A percentile compares a stretch with the other conserved stretches of the same genome.
phyloP scores from a whole-genome alignment of 768 basidiomycete species.

The Dentipellis fragilis region DNA sequence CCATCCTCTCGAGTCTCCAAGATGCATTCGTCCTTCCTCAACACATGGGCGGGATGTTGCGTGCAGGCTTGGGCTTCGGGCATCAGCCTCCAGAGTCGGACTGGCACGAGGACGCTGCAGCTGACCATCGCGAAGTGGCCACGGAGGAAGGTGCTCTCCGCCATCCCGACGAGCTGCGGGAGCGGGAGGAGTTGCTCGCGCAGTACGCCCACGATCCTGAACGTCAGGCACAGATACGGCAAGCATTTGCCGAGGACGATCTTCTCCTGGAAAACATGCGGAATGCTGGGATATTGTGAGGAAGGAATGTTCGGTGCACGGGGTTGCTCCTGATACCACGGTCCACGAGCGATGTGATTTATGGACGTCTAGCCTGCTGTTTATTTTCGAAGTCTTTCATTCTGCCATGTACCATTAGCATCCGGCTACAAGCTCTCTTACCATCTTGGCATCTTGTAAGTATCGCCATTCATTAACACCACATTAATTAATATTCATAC shows the following conservation, averaged over 20 bases:
- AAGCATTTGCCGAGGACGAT: slow-evolving; percentile 43
- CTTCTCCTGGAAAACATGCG: slow-evolving; percentile 51
- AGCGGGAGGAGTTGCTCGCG: slow-evolving; percentile 31
- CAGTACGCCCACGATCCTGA: slow-evolving; percentile 32
- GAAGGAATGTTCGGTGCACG: too few species aligned
- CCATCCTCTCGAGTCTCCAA: neutral
- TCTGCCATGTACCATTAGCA: too few species aligned
- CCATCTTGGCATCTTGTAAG: too few species aligned
- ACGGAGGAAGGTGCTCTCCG: slow-evolving; percentile 14
- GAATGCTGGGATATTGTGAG: slow-evolving; percentile 52
- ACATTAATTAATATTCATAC: too few species aligned
- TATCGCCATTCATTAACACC: too few species aligned
- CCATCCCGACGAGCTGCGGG: slow-evolving; percentile 11
- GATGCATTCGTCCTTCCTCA: slow-evolving; percentile 19
- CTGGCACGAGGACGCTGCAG: neutral
- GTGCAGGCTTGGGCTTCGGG: neutral
- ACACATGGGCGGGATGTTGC: neutral
- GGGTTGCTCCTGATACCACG: too few species aligned
- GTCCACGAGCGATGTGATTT: too few species aligned
- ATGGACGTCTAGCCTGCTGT: too few species aligned
- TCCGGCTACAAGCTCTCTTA: too few species aligned
- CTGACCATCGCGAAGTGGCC: neutral
- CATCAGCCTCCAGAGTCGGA: neutral
- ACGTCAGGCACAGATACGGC: slow-evolving; percentile 30
- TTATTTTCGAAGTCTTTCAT: too few species aligned